Evolutionary conservation across 2,329 filamentous ascomycete species (phyloP), one percentile per base, ranked within the genome.

Genomic region (Hymenoscyphus scutula): DNA sequence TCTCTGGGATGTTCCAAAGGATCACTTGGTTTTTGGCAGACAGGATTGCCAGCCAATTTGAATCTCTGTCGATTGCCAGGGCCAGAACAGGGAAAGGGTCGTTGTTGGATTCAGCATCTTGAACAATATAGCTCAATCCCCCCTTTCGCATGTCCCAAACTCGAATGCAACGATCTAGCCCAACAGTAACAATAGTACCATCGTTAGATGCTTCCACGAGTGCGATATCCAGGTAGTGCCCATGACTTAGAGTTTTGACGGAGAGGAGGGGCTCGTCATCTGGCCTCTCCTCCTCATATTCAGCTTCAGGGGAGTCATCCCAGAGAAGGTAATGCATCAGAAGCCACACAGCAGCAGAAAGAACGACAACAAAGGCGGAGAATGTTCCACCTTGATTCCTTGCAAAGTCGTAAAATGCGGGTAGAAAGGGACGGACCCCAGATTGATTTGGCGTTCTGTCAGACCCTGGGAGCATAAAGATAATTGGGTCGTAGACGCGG

Each of bases 301-400:
- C 77, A 6, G 77, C 76, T 1, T 80, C 79, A 15, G 77, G 76
- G 23, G 79, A 75, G 6, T 77, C 75, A 62, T 88, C 86, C 82
- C 86, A 89, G 0, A 94, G 77, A 5, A 94, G 78, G 69, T 89
- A 90, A 65, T 88, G 91, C 79, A 91, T 90, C 7, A 93, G 78
- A 7, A 92, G 76, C 1, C 86, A 85, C 29, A 93, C 82, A 19
- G 84, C 83, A 8, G 86, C 86, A 17, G 89, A 78, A 2, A 87
- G 75, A 25, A 89, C 80, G 0, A 91, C 74, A 3, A 91, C 78
- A 13, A 85, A 82, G 7, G 90, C 77, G 5, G 88, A 69, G 62
- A 91, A 90, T 1, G 83, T 82, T 1, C 75, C 76, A 2, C 82
- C 75, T 61, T 88, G 83, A 64, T 87, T 80, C 56, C 83, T 80